Evolutionary conservation across 2,329 filamentous ascomycete genomes (phyloP).

Genomic region (Colletotrichum musicola): DNA sequence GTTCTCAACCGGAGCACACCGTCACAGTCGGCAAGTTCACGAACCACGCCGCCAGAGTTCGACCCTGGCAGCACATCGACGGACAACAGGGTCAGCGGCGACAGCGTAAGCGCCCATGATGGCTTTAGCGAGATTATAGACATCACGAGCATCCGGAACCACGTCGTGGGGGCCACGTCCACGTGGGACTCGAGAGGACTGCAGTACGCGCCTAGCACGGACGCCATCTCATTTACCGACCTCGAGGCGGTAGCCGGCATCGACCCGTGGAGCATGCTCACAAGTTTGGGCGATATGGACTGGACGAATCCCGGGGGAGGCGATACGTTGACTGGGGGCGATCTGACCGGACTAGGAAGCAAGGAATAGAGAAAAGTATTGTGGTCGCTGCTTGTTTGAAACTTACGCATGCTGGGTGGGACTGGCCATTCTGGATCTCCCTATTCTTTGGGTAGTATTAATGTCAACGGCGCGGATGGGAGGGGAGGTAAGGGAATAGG

Average conservation of each 20-base stretch:
- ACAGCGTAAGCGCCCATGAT: background rate
- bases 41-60: constrained; percentile 12
- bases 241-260: constrained; percentile 24
- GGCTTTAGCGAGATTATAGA: constrained; percentile 22
- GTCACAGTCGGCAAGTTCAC: constrained; percentile 20
- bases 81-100: background rate
- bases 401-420: background rate
- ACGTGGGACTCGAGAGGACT: constrained; percentile 34
- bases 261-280: constrained; percentile 35
- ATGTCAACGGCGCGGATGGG: constrained; percentile 1
- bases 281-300: constrained; percentile 22
- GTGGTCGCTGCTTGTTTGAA: background rate
- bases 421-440: background rate
- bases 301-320: constrained; percentile 18
- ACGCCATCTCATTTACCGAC: constrained; percentile 26
- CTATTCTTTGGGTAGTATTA: background rate
- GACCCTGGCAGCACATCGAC: constrained; percentile 11
- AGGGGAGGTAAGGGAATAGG: background rate
- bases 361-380: background rate
- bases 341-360: background rate
- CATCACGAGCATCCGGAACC: constrained; percentile 32
- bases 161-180: constrained; percentile 9
- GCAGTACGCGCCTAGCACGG: constrained; percentile 35
- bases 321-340: background rate
- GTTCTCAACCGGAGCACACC: constrained; percentile 27